A percentile compares a stretch with the other conserved stretches of the same genome.
Conservation (phyloP, 2,329 filamentous ascomycete species). For the Ascocoryne sarcoides region DNA sequence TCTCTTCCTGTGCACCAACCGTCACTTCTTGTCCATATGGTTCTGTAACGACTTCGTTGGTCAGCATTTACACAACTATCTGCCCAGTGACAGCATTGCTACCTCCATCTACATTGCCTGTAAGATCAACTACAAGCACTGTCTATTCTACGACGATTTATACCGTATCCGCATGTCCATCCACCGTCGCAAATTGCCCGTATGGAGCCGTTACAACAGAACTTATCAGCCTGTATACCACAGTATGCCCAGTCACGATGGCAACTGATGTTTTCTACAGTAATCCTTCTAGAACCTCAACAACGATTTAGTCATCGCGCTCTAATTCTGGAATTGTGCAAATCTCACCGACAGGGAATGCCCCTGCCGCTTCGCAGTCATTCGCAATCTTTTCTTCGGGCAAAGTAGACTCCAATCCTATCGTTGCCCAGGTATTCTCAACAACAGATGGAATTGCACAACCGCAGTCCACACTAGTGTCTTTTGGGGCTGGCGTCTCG, state of each 20-base stretch:
- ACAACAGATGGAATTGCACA: no score
- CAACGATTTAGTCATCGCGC: no score
- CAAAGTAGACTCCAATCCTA: no score
- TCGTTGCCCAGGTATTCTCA: no score
- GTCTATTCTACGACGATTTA: slow-evolving; percentile 5
- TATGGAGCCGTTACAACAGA: slow-evolving; percentile 26
- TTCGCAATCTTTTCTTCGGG: no score
- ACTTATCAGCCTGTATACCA: slow-evolving; percentile 30
- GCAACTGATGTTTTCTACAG: no score
- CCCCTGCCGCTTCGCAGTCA: no score
- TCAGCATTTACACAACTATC: not conserved
- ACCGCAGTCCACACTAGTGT: no score
- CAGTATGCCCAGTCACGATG: slow-evolving; percentile 30
- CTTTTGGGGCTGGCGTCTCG: no score
- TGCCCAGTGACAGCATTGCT: not conserved
- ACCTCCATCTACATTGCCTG: not conserved
- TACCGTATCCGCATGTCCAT: not conserved
- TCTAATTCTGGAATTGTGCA: no score
- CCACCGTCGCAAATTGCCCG: slow-evolving; percentile 2
- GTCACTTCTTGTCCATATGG: slow-evolving; percentile 25
- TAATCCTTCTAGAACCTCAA: no score
- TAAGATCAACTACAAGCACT: not conserved
- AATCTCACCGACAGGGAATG: no score
- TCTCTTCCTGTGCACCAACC: slow-evolving; percentile 22
- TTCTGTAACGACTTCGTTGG: not conserved